Base-by-base conservation (phyloP, 495 filamentous ascomycete species). In the Lasiosphaeria miniovina region DNA sequence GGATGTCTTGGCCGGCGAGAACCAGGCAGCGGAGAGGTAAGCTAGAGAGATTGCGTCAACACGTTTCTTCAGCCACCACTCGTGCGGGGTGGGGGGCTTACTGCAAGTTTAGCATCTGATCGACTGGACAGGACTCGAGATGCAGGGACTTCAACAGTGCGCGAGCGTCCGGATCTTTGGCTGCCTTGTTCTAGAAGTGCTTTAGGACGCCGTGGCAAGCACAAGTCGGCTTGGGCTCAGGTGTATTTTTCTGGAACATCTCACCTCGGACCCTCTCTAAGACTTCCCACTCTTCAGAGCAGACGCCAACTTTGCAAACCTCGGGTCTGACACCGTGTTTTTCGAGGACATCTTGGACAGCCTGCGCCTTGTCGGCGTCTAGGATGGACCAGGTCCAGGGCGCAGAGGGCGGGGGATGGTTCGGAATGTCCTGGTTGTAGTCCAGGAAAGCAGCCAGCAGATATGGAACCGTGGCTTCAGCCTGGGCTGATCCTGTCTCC, bases 321-420 rank as follows among this genome's bases (percentile, higher is more conserved):
- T 48, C 58, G 12, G 58, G 33, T 32, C 10, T 60, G 8, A 60
- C 52, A 11, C 41, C 41, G 50, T 50, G 40, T 4, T 17, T 38
- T 36, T 41, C 33, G 52, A 60, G 52, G 10, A 2, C 35, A 5
- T 60, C 52, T 34, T 49, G 17, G 8, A 60, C 1, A 4, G 41
- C 51, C 34, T 40, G 14, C 10, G 52, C 58, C 50, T 49, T n/a
- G 34, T 46, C 51, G 7, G 58, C n/a, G 36, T 60, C 52, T 15
- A 40, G 17, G 5, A 51, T 60, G 10, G 58, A 55, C 58, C 51
- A 60, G 10, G 58, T 49, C 58, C 58, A 55, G 4, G 58, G 58
- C 7, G 52, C 58, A 12, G 49, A 50, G 10, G 46, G 3, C 12
- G 49, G 36, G 14, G 8, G 7, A 1, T 5, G 24, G n/a, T 14